Evolutionary conservation across 1,139 yeast genomes (phyloP), one percentile per base, ranked within the genome.

Genomic region (Candida sanyaensis): DNA sequence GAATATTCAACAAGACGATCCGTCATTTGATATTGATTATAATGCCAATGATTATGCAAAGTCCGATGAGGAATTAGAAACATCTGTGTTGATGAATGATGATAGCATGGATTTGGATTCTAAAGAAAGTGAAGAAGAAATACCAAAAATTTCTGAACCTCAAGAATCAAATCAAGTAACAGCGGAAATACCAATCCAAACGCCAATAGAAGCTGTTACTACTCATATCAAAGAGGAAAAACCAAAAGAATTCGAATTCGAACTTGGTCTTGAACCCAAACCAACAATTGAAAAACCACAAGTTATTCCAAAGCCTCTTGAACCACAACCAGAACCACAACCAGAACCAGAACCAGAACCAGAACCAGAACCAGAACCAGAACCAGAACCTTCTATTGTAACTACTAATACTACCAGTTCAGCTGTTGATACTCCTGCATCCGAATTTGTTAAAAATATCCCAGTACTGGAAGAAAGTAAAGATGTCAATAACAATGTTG

Each of bases 91-190:
- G 33, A 50, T 41, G n/a, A 52, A 40, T 37, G 52, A 45, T 36
- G 56, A 54, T 37, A 64, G 57, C 26, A 61, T 60, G 9, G 42
- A 37, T 12, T 21, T 42, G 27, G 67, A 53, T 1, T 62, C 62
- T 9, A 63, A 63, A 32, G 68, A 64, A 9, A 77, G 64, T 11
- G 54, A 51, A 33, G 52, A 47, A 9, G 49, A 44, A 26, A 40
- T 42, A 11, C 38, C 37, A 9, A 37, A 33, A 24, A 45, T 36
- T 13, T 39, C 31, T 5, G 36, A 29, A 46, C 63, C 70, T 10
- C 42, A 13, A 39, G 43, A 17, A 12, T 32, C 42, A 31, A 13
- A 45, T 41, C 23, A 37, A 9, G 5, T 32, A 29, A 24, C 32
- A 27, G 8, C 34, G 12, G 46, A 45, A 12, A 54, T 50, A 43